Percentiles rank a stretch among this genome's conserved stretches.
phyloP scores from a whole-genome alignment of 1,284 basidiomycete genomes.

The Tranzscheliella williamsii region DNA sequence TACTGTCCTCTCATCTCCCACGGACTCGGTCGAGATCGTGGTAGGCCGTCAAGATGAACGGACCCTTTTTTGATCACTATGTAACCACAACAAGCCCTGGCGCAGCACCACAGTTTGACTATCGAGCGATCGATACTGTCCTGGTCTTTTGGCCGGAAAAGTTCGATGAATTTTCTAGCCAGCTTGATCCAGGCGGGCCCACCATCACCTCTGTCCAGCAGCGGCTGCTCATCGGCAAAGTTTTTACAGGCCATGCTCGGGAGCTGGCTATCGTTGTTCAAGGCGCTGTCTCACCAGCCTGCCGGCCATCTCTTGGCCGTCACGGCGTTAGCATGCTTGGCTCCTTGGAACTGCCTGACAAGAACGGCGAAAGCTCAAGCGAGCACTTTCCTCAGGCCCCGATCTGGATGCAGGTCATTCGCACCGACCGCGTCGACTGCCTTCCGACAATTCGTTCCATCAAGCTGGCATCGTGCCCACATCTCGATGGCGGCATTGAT shows the following conservation, averaged over 20 bases:
- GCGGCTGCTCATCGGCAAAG: slow-evolving; percentile 7
- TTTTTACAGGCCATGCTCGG: slow-evolving; percentile 5
- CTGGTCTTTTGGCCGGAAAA: slow-evolving; percentile 34
- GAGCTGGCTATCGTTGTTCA: slow-evolving; percentile 20
- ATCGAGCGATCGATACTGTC: slow-evolving; percentile 5
- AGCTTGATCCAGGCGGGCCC: not conserved
- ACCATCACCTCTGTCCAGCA: not conserved
- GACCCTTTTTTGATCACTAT: slow-evolving; percentile 19
- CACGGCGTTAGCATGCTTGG: not conserved
- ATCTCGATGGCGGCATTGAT: too few species aligned
- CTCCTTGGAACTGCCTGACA: not conserved
- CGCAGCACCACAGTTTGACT: not conserved
- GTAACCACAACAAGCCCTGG: not conserved
- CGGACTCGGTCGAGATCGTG: slow-evolving; percentile 33
- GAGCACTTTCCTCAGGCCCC: not conserved
- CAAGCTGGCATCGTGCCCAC: too few species aligned
- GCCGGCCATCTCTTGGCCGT: not conserved
- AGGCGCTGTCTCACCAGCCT: not conserved
- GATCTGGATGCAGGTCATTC: not conserved
- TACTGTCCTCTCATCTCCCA: slow-evolving; percentile 4
- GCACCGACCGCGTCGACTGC: not conserved
- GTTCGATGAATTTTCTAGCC: slow-evolving; percentile 8
- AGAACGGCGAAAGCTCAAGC: not conserved
- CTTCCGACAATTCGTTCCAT: too few species aligned
- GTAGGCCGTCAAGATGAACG: slow-evolving; percentile 12